Base-by-base conservation (phyloP, 371 early-diverging fungal genomes). In the Cokeromyces recurvatus region DNA sequence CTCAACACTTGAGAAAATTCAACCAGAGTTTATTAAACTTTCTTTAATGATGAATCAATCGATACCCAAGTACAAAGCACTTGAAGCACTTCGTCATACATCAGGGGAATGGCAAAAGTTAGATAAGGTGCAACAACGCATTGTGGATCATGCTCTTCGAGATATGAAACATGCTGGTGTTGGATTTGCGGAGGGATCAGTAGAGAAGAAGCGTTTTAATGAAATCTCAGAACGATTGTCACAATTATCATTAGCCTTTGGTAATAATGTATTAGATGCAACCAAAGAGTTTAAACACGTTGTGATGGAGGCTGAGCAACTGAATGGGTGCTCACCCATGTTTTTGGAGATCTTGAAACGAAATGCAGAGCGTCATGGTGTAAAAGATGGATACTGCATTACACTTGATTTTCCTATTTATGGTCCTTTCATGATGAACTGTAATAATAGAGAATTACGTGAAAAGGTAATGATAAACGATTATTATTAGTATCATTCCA, bases 391-490 rank as follows among this genome's bases (percentile, higher is more conserved):
- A 4, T 84, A 80, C 54, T 76, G 76, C 22, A 72, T 82, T 11
- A 84, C 85, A 1, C 44, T 84, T 40, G 85, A 84, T 48, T 68
- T 56, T 16, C 81, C 85, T 5, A 74, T 77, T 24, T 72, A 69
- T 43, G 75, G 74, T 1, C 82, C 85, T 2, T 81, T 84, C 31
- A 78, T 84, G 75, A 81, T 74, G 79, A 79, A 76, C 57, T 79
- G 81, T 55, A 66, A 55, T 23, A 82, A 81, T 51, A 63, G 82
- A 19, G 64, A 54, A 6, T 67, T 84, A 2, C 77, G 85, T 22
- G 81, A 80, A 57, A 61, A 68, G 48, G 80, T 74, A 61, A 37
- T 37, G n/a, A n/a, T n/a, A n/a, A n/a, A n/a, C n/a, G n/a, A n/a
- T n/a, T n/a, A n/a, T n/a, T n/a, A n/a, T n/a, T n/a, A n/a, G n/a